Base-by-base conservation (phyloP, 2,329 filamentous ascomycete species). In the Sarocladium strictum region DNA sequence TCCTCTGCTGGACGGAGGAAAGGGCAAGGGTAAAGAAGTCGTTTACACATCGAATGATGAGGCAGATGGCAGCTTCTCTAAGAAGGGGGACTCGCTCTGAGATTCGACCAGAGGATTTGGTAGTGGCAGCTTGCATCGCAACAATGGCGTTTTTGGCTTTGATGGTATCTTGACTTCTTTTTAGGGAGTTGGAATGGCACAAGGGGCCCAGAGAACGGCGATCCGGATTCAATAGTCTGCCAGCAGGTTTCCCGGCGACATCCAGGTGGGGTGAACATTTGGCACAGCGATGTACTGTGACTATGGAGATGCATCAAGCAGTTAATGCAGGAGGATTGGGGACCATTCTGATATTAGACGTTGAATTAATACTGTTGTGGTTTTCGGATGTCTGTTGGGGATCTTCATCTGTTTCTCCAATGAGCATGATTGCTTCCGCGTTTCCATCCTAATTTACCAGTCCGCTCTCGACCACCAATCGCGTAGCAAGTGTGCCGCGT, bases 11-110 rank as follows among this genome's bases (percentile, higher is more conserved):
- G 65, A 63, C 37, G 56, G 47, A n/a, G n/a, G n/a, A 11, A 76
- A 75, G 62, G 72, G 72, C 1, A 81, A 81, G 61, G 77, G 74
- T 1, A 81, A 79, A 60, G 73, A 73, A 53, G 64, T 74, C 11
- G 66, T 64, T 11, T 68, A 67, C 29, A 69, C 68, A 37, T 68
- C 66, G 12, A 69, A 70, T 15, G 69, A 69, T 17, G 69, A 68
- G 37, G 67, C 58, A 12, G 65, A 64, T 27, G 64, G 65, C 15
- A 63, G 59, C 41, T 56, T 63, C 26, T 58, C 65, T 19, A 59
- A 63, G 56, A 71, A 65, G 57, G 72, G 72, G 40, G 76, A 73
- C 58, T 79, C 77, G 19, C 64, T 76, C 55, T 79, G 58, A 64
- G 53, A 24, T 26, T 17, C 2, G 53, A 23, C 24, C 4, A 23